These are phyloP conservation scores for Suhomyces kilbournensis DNA, from an alignment of 805 yeast genomes.

Conservation along the genomic window DNA sequence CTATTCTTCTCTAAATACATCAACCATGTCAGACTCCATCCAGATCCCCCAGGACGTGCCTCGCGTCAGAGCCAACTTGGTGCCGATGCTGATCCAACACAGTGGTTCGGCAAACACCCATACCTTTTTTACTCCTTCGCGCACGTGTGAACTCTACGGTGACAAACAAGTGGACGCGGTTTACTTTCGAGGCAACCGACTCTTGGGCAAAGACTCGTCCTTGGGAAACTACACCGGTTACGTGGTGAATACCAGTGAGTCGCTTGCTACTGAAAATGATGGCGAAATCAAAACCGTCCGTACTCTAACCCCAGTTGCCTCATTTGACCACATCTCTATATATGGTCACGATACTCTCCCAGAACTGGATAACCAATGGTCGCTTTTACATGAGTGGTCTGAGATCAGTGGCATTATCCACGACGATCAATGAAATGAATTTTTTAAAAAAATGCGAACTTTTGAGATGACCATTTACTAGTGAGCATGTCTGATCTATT, in stretches of 20 bases:
- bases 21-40: slow-evolving; percentile 7
- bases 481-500: not conserved
- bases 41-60: slow-evolving; percentile 7
- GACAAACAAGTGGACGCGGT: slow-evolving; percentile 16
- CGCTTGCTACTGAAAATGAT: slow-evolving; percentile 9
- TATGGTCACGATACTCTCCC: slow-evolving; percentile 30
- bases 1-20: not conserved
- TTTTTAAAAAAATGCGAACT: not conserved
- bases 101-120: slow-evolving; percentile 32
- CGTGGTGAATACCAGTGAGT: slow-evolving; percentile 21
- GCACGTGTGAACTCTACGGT: slow-evolving; percentile 13
- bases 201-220: slow-evolving; percentile 21
- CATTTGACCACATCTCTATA: slow-evolving; percentile 19
- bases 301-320: slow-evolving; percentile 17
- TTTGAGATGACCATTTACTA: not conserved
- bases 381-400: slow-evolving; percentile 27
- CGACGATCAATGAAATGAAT: not conserved
- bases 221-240: slow-evolving; percentile 21
- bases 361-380: slow-evolving; percentile 21
- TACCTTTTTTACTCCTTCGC: slow-evolving; percentile 31
- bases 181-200: slow-evolving; percentile 35
- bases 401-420: slow-evolving; percentile 26
- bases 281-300: slow-evolving; percentile 17
- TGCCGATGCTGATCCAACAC: slow-evolving; percentile 14
- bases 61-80: slow-evolving; percentile 8